Conservation (phyloP, 2,329 filamentous ascomycete species). For the Aspergillus fumigatiaffinis region DNA sequence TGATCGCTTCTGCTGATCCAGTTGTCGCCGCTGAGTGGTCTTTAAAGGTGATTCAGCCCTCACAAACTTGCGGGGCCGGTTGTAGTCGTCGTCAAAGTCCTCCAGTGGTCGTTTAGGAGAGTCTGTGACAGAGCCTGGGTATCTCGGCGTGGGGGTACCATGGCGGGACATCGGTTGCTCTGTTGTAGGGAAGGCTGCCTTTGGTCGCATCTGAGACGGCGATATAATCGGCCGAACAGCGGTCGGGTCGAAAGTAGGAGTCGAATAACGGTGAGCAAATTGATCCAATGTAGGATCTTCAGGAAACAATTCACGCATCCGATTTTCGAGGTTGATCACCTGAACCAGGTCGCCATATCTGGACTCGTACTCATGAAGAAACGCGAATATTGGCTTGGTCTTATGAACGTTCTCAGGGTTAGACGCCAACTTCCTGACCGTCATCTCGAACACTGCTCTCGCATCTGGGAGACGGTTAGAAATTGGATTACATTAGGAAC, state of each 20-base stretch:
- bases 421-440: conserved; percentile 73
- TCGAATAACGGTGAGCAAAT: conserved; percentile 73
- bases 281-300: conserved; percentile 72
- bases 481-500: neutral
- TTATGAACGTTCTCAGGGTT: conserved; percentile 71
- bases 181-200: conserved; percentile 35
- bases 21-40: conserved; percentile 76
- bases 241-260: conserved; percentile 74
- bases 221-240: conserved; percentile 79
- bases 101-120: conserved; percentile 61
- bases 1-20: conserved; percentile 67
- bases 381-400: conserved; percentile 79
- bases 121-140: conserved; percentile 35
- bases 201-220: conserved; percentile 71
- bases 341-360: conserved; percentile 90
- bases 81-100: conserved; percentile 66
- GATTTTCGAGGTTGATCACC: conserved; percentile 82
- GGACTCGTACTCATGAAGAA: conserved; percentile 93
- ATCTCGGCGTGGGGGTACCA: conserved; percentile 34
- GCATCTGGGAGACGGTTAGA: conserved; percentile 60
- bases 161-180: conserved; percentile 25
- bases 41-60: conserved; percentile 92
- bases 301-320: conserved; percentile 92
- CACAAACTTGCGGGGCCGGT: conserved; percentile 78
- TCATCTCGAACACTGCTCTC: conserved; percentile 91